Base-by-base conservation (phyloP, 768 basidiomycete genomes). In the Lactifluus subvellereus region DNA sequence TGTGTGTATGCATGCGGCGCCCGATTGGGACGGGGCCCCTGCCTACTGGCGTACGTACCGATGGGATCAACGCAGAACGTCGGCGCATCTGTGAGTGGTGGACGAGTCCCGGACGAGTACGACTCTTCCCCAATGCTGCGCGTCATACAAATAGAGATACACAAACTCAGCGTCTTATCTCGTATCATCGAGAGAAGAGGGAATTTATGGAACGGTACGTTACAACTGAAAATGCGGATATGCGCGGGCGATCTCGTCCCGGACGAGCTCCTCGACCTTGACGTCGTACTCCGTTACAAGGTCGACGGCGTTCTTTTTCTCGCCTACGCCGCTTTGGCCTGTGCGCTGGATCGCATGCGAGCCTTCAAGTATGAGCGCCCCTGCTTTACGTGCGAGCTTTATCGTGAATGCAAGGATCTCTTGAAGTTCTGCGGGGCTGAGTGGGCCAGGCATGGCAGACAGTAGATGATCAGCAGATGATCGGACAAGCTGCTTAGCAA, bases 61-160 rank as follows among this genome's bases (percentile, higher is more conserved):
- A 97, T 96, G 37, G 95, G 95, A 72, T 98, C 95, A 49, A 96
- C 91, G 69, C 96, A 97, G 78, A 90, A 99, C 0, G 96, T 98
- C 5, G 94, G 94, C 35, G 85, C 86, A 69, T 97, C 89, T 1
- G 91, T 92, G 60, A 96, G 74, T 11, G 85, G 79, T 20, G 80
- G 79, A 35, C 83, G 79, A 61, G 79, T 73, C n/a, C 91, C 91
- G 4, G 87, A 80, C 9, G 91, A 85, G 68, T 89, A 94, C 0
- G 89, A 89, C 76, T 98, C 96, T 72, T 99, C 96, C 60, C 96
- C 96, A 62, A 98, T 91, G 74, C 92, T 95, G 63, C 35, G 27
- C 27, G 27, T 3, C 27, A 27, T 27, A 27, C 27, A 27, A 35
- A 11, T 10, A 67, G 52, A 59, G 60, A 45, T 49, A 20, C 57